Base-by-base conservation (phyloP, 2,329 filamentous ascomycete genomes). In the Penicillium janthinellum region DNA sequence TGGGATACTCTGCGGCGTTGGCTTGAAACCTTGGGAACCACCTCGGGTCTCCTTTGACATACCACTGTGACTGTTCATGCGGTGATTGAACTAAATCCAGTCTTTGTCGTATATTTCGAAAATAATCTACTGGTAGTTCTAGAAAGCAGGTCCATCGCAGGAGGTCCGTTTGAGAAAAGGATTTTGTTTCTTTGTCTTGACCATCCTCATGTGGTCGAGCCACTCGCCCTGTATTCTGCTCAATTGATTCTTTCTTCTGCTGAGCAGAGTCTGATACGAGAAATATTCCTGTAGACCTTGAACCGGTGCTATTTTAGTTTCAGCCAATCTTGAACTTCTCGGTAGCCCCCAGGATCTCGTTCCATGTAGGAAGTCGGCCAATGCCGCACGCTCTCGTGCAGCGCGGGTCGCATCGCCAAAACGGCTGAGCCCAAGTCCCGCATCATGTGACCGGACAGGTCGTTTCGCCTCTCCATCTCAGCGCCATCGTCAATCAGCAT, bases 381-480 rank as follows among this genome's bases (percentile, higher is more conserved):
- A 61, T 62, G 34, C 49, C 35, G 35, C 34, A 10, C 8, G 39
- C 35, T 25, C 11, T 22, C 8, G 4, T 45, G 52, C 31, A 35
- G 25, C 7, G 17, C 52, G 42, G 42, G 42, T 47, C 38, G 34
- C 17, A 55, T 47, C 52, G 28, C 52, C 52, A 41, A 55, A 45
- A 47, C 52, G 56, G 51, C 52, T 41, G 50, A 58, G 54, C 35
- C 39, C 58, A 54, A 60, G 57, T 59, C 56, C 52, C 59, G 15
- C 51, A 58, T 72, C 71, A 73, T 70, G 71, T 73, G 71, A 14
- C 49, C 56, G 51, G 53, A 56, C 54, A 31, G 7, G 31, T 58
- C 60, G 58, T 67, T 68, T 71, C 69, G 68, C 71, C 70, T 71
- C 72, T 71, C 72, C 71, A 72, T 70, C 61, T 60, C 57, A 53